Evolutionary conservation across 257 asterid genomes (phyloP).

Genomic region (Plantago ovata): DNA sequence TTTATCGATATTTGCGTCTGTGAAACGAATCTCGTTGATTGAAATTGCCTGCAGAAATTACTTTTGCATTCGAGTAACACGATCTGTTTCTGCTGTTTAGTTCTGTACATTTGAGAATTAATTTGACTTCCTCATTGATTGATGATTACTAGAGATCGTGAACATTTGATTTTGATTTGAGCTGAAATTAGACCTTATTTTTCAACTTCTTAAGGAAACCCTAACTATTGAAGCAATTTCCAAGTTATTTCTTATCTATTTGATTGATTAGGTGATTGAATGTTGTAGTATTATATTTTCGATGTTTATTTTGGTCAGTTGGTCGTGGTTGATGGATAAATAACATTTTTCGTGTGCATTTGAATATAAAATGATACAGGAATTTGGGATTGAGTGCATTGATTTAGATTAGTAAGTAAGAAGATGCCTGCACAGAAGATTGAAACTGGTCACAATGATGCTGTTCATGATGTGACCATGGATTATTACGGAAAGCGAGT

Average conservation of each 20-base stretch:
- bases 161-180: not conserved
- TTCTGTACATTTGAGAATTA: not conserved
- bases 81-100: not conserved
- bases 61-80: too few relatives aligned
- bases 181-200: not conserved
- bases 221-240: too few relatives aligned
- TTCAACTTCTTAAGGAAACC: not conserved
- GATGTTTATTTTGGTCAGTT: not conserved
- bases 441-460: conserved; percentile 63
- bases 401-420: not conserved
- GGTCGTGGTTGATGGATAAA: not conserved
- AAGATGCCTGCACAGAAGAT: conserved; percentile 63
- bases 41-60: too few relatives aligned
- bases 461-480: conserved; percentile 57
- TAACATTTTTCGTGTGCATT: not conserved
- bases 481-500: conserved; percentile 64
- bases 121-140: not conserved
- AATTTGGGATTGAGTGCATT: conserved; percentile 7
- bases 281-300: not conserved
- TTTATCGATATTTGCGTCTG: too few relatives aligned
- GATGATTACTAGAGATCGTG: not conserved
- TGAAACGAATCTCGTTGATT: too few relatives aligned
- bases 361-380: conserved; percentile 1
- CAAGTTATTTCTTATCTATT: not conserved
- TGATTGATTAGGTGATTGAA: not conserved